Percentiles rank a stretch among this genome's conserved stretches.
These are phyloP conservation scores for Fusarium sp. DNA, from an alignment of 2,329 filamentous ascomycete genomes.

Conservation along the genomic window DNA sequence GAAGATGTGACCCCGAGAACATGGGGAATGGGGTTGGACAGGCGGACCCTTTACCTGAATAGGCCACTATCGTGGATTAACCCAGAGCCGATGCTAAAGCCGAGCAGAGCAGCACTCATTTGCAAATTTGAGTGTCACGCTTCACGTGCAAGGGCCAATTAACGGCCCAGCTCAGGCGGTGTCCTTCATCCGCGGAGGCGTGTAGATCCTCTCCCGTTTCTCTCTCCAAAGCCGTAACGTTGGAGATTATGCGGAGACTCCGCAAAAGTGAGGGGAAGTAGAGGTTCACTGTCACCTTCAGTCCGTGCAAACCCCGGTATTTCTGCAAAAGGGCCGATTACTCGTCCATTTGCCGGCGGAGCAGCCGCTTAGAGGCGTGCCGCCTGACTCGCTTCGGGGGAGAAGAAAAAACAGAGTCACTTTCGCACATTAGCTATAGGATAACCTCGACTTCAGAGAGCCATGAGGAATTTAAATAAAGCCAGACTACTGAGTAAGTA, in stretches of 20 bases:
- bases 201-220: conserved; percentile 22
- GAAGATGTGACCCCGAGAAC: conserved; percentile 12
- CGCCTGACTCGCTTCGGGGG: too few relatives aligned
- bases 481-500: too few relatives aligned
- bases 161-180: too few relatives aligned
- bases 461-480: too few relatives aligned
- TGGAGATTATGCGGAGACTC: conserved; percentile 44
- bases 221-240: conserved; percentile 11
- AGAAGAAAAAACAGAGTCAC: too few relatives aligned
- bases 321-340: conserved; percentile 29
- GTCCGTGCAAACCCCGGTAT: conserved; percentile 16
- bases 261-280: conserved; percentile 32
- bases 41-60: not conserved
- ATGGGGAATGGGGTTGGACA: conserved; percentile 20
- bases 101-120: not conserved
- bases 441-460: too few relatives aligned
- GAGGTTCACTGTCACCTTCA: not conserved
- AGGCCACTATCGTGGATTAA: conserved; percentile 4
- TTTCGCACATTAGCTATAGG: too few relatives aligned
- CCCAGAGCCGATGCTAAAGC: conserved; percentile 8
- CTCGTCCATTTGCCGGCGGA: not conserved
- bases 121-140: conserved; percentile 39
- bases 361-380: not conserved
- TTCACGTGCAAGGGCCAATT: not conserved
- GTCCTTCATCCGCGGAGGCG: not conserved